Percentiles rank a stretch among this genome's conserved stretches.
Conservation (phyloP, 768 basidiomycete genomes). For the Suillus americanus region DNA sequence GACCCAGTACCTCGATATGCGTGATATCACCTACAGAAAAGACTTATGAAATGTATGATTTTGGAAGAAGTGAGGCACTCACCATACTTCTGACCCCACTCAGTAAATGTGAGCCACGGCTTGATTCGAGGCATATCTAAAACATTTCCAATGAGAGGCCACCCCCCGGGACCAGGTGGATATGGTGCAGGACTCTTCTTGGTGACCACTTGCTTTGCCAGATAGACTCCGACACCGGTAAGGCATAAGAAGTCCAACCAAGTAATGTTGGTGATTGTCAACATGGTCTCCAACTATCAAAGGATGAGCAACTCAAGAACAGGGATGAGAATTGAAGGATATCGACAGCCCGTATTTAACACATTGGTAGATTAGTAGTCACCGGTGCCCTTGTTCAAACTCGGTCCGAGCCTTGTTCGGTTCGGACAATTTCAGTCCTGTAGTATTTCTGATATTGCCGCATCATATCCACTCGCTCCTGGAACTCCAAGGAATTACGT, state of each 20-base stretch:
- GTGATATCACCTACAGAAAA: too few species aligned
- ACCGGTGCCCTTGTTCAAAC: too few species aligned
- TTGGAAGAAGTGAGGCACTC: too few species aligned
- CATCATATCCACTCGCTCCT: too few species aligned
- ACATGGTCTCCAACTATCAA: neutral
- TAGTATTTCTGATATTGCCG: too few species aligned
- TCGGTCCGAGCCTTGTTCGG: too few species aligned
- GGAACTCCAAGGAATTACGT: too few species aligned
- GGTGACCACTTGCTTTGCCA: neutral
- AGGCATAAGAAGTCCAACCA: neutral
- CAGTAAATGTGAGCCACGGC: neutral
- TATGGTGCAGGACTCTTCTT: neutral
- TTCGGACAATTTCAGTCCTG: too few species aligned
- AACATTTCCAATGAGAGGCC: neutral
- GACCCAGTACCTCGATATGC: conserved; percentile 36
- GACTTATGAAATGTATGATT: too few species aligned
- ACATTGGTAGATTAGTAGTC: too few species aligned
- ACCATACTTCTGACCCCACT: neutral
- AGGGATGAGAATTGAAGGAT: neutral
- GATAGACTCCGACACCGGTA: neutral
- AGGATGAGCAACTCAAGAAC: neutral
- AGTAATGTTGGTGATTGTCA: neutral
- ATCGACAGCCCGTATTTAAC: neutral
- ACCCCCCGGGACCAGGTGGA: neutral
- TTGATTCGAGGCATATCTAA: neutral